phyloP scores from a whole-genome alignment of 2,329 filamentous ascomycete genomes.

The Aspergillus pseudoviridinutans region DNA sequence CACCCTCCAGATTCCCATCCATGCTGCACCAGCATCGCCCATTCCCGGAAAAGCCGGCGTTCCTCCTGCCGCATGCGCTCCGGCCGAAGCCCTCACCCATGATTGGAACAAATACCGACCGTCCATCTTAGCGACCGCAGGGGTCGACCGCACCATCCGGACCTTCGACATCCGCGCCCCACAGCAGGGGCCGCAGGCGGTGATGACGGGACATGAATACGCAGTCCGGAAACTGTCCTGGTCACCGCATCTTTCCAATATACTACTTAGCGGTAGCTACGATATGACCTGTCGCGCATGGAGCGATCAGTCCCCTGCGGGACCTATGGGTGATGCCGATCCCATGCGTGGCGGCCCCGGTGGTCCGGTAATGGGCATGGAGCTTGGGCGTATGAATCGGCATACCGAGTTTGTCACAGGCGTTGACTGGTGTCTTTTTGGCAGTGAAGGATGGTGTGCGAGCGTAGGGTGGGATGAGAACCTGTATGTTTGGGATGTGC shows the following conservation, averaged over 20 bases:
- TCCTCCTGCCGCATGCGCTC: slow-evolving; percentile 47
- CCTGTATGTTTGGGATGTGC: slow-evolving; percentile 88
- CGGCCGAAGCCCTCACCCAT: slow-evolving; percentile 83
- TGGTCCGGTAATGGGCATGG: slow-evolving; percentile 53
- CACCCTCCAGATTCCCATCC: slow-evolving; percentile 75
- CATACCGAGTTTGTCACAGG: slow-evolving; percentile 97
- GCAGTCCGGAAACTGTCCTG: slow-evolving; percentile 81
- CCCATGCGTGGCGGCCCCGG: slow-evolving; percentile 37
- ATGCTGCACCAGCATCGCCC: slow-evolving; percentile 58
- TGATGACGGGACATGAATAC: slow-evolving; percentile 84
- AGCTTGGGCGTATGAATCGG: slow-evolving; percentile 81
- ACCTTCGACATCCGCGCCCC: slow-evolving; percentile 87
- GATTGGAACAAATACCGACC: slow-evolving; percentile 99
- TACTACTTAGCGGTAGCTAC: slow-evolving; percentile 85
- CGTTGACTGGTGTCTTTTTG: slow-evolving; percentile 97
- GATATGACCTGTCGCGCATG: slow-evolving; percentile 97
- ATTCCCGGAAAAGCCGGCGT: slow-evolving; percentile 34
- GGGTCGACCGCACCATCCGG: slow-evolving; percentile 81
- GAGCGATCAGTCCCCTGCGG: slow-evolving; percentile 66
- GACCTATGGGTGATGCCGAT: slow-evolving; percentile 31
- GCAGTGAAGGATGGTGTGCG: slow-evolving; percentile 90
- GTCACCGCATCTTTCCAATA: slow-evolving; percentile 89
- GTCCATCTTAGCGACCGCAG: slow-evolving; percentile 77
- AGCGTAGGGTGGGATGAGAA: slow-evolving; percentile 93
- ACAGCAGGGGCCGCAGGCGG: slow-evolving; percentile 63